phyloP scores from a whole-genome alignment of 345 rosid genomes.

The Ailanthus altissimus region DNA sequence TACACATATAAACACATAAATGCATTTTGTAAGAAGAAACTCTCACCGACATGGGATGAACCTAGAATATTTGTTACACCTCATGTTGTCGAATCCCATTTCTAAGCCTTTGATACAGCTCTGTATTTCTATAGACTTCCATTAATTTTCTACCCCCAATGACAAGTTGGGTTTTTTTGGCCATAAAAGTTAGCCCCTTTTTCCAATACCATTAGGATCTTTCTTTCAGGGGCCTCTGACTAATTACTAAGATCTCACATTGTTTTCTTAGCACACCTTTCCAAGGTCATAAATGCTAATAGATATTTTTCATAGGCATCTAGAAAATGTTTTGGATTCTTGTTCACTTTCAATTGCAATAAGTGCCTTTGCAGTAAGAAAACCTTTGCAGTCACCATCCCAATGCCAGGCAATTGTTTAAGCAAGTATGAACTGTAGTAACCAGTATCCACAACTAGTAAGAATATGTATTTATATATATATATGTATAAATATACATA shows the following conservation, averaged over 20 bases:
- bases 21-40: neutral
- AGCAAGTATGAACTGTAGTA: too few species aligned
- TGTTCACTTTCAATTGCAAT: neutral
- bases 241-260: neutral
- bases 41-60: neutral
- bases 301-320: neutral
- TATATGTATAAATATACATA: too few species aligned
- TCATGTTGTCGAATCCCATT: neutral
- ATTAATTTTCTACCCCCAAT: neutral
- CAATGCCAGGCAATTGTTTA: conserved; percentile 11
- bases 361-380: neutral
- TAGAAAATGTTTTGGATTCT: neutral
- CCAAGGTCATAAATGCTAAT: neutral
- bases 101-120: neutral
- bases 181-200: neutral
- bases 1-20: neutral
- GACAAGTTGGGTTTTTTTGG: neutral
- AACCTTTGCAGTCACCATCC: conserved; percentile 10
- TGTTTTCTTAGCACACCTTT: neutral
- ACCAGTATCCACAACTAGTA: too few species aligned
- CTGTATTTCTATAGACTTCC: conserved; percentile 1
- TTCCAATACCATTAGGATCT: neutral
- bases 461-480: too few species aligned
- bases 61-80: neutral
- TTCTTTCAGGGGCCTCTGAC: conserved; percentile 1